Conservation (phyloP, 768 basidiomycete species). For the Jaapia argillacea region DNA sequence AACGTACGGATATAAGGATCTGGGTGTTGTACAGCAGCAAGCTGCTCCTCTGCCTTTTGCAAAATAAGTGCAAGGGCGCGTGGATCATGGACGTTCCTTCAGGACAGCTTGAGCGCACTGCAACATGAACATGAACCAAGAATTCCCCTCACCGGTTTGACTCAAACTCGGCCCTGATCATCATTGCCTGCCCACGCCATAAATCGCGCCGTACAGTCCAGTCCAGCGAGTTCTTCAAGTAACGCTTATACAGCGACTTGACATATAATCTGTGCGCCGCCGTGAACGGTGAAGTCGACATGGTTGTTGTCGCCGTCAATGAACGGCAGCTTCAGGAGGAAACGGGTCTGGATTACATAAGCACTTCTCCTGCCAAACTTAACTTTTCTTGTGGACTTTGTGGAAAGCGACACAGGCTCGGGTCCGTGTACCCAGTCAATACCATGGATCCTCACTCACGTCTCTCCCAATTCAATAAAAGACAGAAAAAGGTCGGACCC, state of each 20-base stretch:
- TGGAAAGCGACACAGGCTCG: too few relatives aligned
- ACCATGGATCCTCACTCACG: constrained; percentile 74
- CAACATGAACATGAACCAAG: not conserved
- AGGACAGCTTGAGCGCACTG: not conserved
- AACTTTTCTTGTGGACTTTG: too few relatives aligned
- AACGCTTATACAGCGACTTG: constrained; percentile 85
- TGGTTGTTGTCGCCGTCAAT: constrained; percentile 19
- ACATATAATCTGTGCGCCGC: constrained; percentile 75
- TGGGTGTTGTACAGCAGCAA: constrained; percentile 66
- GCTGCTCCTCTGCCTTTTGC: constrained; percentile 66
- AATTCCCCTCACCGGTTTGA: constrained; percentile 60
- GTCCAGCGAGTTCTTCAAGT: constrained; percentile 78
- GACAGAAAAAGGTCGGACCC: constrained; percentile 61
- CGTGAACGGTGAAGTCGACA: constrained; percentile 56
- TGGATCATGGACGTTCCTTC: constrained; percentile 77
- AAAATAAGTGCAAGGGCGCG: constrained; percentile 70
- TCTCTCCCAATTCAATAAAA: constrained; percentile 64
- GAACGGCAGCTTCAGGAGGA: not conserved
- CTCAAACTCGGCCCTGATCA: constrained; percentile 91
- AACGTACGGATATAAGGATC: constrained; percentile 92
- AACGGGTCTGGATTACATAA: not conserved
- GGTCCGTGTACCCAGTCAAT: not conserved
- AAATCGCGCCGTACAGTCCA: constrained; percentile 83
- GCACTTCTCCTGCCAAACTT: too few relatives aligned
- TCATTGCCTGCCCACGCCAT: constrained; percentile 77